Evolutionary conservation across 106 monocot genomes (phyloP).

Genomic region (Posidonia australis): DNA sequence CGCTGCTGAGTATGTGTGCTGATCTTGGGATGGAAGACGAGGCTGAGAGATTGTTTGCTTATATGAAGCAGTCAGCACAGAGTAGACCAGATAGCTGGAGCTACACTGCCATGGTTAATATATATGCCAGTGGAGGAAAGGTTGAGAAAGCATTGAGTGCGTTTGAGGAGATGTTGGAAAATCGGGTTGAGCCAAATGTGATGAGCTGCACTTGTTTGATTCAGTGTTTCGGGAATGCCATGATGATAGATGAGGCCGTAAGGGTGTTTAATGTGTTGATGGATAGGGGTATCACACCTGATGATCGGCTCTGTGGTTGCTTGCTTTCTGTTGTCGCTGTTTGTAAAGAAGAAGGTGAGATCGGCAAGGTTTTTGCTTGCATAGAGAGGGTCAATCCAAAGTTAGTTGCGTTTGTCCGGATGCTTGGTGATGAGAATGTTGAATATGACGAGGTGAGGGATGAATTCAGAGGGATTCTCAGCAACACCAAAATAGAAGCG

Average conservation of each 20-base stretch:
- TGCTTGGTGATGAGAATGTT: slow-evolving; percentile 26
- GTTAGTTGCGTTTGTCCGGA: slow-evolving; percentile 36
- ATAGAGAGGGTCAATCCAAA: slow-evolving; percentile 51
- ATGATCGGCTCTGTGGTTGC: slow-evolving; percentile 74
- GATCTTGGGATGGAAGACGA: slow-evolving; percentile 66
- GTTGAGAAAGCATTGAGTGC: slow-evolving; percentile 41
- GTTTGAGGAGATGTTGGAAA: slow-evolving; percentile 67
- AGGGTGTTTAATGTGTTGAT: slow-evolving; percentile 41
- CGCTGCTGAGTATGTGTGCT: slow-evolving; percentile 81
- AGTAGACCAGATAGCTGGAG: slow-evolving; percentile 63
- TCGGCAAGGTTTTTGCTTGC: slow-evolving; percentile 34
- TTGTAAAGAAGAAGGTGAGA: slow-evolving; percentile 38
- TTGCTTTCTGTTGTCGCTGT: slow-evolving; percentile 63
- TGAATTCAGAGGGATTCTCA: slow-evolving; percentile 39
- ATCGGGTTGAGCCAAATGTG: slow-evolving; percentile 49
- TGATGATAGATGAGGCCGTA: slow-evolving; percentile 54
- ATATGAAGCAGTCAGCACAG: slow-evolving; percentile 44
- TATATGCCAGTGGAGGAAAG: slow-evolving; percentile 60
- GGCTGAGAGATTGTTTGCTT: slow-evolving; percentile 72
- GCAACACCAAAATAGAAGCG: slow-evolving; percentile 30
- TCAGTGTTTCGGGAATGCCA: slow-evolving; percentile 66
- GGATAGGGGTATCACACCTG: slow-evolving; percentile 43
- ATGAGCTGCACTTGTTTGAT: slow-evolving; percentile 86
- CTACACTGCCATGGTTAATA: slow-evolving; percentile 84
- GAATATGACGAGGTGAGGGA: slow-evolving; percentile 31